phyloP scores from a whole-genome alignment of 371 early-diverging fungal genomes.

The Circinella minor region DNA sequence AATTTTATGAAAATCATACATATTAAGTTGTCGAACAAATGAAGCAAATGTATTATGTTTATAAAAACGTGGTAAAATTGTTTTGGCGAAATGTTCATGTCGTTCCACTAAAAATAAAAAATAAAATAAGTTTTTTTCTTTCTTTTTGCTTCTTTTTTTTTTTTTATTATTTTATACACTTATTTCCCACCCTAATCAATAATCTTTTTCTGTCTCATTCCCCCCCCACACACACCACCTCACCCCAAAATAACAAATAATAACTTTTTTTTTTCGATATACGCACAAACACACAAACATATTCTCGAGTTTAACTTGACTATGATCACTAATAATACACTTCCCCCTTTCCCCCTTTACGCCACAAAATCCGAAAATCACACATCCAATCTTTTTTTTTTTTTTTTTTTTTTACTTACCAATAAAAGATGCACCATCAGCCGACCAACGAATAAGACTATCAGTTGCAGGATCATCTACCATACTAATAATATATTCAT shows the following conservation, averaged over 20 bases:
- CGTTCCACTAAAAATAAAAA: constrained; percentile 47
- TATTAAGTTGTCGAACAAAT: constrained; percentile 95
- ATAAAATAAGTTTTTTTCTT: no score
- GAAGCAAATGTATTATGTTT: constrained; percentile 94
- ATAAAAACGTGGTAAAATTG: constrained; percentile 84
- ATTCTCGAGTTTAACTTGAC: no score
- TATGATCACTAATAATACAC: no score
- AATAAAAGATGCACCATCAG: constrained; percentile 75
- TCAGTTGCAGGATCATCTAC: constrained; percentile 69
- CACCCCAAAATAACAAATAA: no score
- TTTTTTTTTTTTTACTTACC: constrained; percentile 33
- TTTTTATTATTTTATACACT: no score
- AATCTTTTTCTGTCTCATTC: no score
- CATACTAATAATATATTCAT: constrained; percentile 67
- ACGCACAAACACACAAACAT: no score
- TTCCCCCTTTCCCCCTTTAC: no score
- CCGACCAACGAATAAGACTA: constrained; percentile 77
- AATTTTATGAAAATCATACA: constrained; percentile 88
- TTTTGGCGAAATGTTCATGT: constrained; percentile 83
- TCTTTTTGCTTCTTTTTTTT: no score
- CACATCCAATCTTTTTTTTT: neutral
- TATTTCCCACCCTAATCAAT: no score
- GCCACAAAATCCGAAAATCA: neutral
- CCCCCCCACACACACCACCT: no score
- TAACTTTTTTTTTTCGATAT: no score